These are phyloP conservation scores for Gnaphalium uliginosum DNA, from an alignment of 129 eudicot species.

Conservation along the genomic window DNA sequence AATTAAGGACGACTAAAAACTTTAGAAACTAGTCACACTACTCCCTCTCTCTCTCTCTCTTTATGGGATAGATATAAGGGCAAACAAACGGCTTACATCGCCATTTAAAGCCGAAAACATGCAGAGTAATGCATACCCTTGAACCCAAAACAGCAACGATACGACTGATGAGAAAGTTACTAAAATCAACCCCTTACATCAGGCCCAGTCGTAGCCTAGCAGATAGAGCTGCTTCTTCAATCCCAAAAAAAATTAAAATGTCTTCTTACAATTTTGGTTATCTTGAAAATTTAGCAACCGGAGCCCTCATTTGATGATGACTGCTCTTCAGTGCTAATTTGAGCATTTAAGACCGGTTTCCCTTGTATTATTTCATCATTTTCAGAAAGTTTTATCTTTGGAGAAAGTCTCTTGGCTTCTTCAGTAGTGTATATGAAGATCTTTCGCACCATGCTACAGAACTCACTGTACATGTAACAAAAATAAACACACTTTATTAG, in stretches of 20 bases:
- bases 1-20: not conserved
- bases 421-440: slow-evolving; percentile 80
- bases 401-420: slow-evolving; percentile 82
- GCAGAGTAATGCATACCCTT: slow-evolving; percentile 20
- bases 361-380: slow-evolving; percentile 54
- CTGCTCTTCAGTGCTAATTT: slow-evolving; percentile 66
- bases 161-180: slow-evolving; percentile 17
- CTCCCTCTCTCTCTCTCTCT: slow-evolving; percentile 14
- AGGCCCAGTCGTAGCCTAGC: slow-evolving; percentile 18
- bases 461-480: slow-evolving; percentile 56
- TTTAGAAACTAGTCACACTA: slow-evolving; percentile 21
- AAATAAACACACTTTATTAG: slow-evolving; percentile 12
- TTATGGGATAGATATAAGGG: slow-evolving; percentile 26
- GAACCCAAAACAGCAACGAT: slow-evolving; percentile 18
- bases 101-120: slow-evolving; percentile 8
- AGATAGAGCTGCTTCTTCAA: slow-evolving; percentile 9
- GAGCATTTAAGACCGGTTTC: slow-evolving; percentile 44
- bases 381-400: slow-evolving; percentile 63
- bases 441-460: slow-evolving; percentile 91
- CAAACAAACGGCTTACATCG: not conserved
- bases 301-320: slow-evolving; percentile 71
- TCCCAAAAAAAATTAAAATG: not conserved
- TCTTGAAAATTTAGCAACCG: slow-evolving; percentile 36
- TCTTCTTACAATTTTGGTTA: not conserved
- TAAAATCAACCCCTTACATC: slow-evolving; percentile 9